Conservation (phyloP, 164 flowering plant genomes). For the Vitis labrusca region DNA sequence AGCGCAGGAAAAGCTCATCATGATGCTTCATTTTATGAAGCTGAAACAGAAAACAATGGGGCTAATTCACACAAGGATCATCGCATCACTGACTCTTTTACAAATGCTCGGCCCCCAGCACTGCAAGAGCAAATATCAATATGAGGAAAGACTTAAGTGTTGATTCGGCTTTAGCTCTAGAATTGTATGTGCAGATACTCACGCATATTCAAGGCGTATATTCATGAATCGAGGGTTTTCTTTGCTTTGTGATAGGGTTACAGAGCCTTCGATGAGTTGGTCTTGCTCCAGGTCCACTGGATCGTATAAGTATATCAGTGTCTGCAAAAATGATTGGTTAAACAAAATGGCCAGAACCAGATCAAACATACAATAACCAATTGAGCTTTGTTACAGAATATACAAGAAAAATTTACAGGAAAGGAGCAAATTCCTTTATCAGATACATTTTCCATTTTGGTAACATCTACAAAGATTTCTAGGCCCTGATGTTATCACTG, state of each 20-base stretch:
- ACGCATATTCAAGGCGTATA: conserved; percentile 87
- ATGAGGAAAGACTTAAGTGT: background rate
- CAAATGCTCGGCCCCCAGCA: conserved; percentile 75
- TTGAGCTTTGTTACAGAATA: background rate
- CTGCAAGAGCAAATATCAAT: conserved; percentile 39
- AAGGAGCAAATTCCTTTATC: background rate
- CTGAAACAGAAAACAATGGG: too few species aligned
- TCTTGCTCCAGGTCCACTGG: conserved; percentile 92
- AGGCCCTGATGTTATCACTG: too few species aligned
- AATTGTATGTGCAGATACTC: conserved; percentile 29
- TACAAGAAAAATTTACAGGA: background rate
- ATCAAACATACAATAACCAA: background rate
- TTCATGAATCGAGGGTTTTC: conserved; percentile 86
- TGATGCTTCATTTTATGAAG: too few species aligned
- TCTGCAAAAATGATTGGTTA: conserved; percentile 50
- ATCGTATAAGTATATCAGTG: conserved; percentile 83
- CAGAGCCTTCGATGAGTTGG: conserved; percentile 87
- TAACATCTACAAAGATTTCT: too few species aligned
- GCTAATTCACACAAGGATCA: conserved; percentile 16
- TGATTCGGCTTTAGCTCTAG: too few species aligned
- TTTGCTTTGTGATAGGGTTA: conserved; percentile 80
- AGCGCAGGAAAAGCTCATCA: too few species aligned
- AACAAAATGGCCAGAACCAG: background rate
- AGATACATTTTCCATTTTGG: too few species aligned
- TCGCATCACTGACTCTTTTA: conserved; percentile 81